Evolutionary conservation across 2,329 filamentous ascomycete genomes (phyloP).

Genomic region (Fusarium penzigii): DNA sequence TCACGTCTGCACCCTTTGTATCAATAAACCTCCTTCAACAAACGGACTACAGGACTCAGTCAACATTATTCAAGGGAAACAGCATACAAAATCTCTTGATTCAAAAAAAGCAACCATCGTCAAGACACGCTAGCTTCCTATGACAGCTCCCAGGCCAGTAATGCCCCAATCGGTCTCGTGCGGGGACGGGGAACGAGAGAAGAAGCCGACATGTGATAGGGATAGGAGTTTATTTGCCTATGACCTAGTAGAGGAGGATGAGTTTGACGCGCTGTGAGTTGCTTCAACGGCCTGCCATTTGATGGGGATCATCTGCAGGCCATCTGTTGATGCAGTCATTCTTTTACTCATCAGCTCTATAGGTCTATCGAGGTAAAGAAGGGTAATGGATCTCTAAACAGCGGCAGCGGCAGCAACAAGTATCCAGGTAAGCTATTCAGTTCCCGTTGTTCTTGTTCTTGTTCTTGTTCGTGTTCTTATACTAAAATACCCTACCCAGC

Average conservation of each 20-base stretch:
- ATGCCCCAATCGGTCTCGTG: slow-evolving; percentile 16
- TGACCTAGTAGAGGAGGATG: slow-evolving; percentile 48
- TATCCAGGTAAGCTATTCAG: slow-evolving; percentile 39
- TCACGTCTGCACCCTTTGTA: too few relatives aligned
- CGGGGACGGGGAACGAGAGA: slow-evolving; percentile 15
- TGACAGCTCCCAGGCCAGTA: slow-evolving; percentile 18
- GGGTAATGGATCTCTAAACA: slow-evolving; percentile 12
- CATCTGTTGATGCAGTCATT: not conserved
- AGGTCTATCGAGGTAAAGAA: slow-evolving; percentile 43
- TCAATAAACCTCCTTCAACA: too few relatives aligned
- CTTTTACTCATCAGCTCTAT: slow-evolving; percentile 5
- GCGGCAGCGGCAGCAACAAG: slow-evolving; percentile 30
- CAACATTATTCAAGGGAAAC: too few relatives aligned
- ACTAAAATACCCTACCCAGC: slow-evolving; percentile 37
- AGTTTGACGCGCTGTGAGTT: slow-evolving; percentile 58
- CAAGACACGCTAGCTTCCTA: not conserved
- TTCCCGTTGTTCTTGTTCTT: not conserved
- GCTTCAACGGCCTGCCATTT: not conserved
- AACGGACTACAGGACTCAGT: too few relatives aligned
- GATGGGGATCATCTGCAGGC: not conserved
- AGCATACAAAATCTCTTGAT: too few relatives aligned
- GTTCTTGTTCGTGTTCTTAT: not conserved
- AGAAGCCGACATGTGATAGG: slow-evolving; percentile 20
- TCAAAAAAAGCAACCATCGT: not conserved
- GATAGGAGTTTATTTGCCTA: slow-evolving; percentile 22